Percentiles rank a stretch among this genome's conserved stretches.
Conservation (phyloP, 108 stramenopile genomes). For the Cyclotella baltica region DNA sequence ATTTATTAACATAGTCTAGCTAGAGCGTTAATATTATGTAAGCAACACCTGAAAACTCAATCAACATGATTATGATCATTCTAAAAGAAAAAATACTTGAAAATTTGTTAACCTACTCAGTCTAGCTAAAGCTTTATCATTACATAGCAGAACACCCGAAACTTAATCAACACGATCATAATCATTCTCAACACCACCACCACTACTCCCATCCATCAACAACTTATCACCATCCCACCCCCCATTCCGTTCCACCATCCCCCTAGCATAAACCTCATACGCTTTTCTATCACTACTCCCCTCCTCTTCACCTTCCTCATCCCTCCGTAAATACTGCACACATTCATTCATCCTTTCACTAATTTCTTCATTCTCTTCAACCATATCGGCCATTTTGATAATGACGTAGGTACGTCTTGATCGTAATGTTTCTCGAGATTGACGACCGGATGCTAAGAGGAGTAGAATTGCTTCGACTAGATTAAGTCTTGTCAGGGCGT, state of each 20-base stretch:
- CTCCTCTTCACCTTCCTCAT: constrained; percentile 86
- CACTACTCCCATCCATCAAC: constrained; percentile 1
- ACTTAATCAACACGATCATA: constrained; percentile 55
- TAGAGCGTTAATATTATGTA: too few relatives aligned
- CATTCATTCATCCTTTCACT: constrained; percentile 84
- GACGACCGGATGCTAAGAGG: constrained; percentile 76
- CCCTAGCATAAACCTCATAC: constrained; percentile 53
- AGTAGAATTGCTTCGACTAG: constrained; percentile 79
- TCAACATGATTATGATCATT: too few relatives aligned
- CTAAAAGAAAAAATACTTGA: too few relatives aligned
- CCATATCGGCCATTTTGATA: constrained; percentile 85
- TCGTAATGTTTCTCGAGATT: constrained; percentile 70
- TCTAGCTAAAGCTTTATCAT: too few relatives aligned
- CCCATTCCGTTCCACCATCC: constrained; percentile 40
- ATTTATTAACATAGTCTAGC: too few relatives aligned
- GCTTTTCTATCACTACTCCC: constrained; percentile 80
- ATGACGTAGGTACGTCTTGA: constrained; percentile 73
- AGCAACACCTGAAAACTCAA: too few relatives aligned
- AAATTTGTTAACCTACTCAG: too few relatives aligned
- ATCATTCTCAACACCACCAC: constrained; percentile 24
- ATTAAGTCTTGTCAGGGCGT: constrained; percentile 61
- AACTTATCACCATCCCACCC: constrained; percentile 32
- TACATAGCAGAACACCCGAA: too few relatives aligned
- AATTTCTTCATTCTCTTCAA: constrained; percentile 86
- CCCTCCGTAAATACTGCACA: constrained; percentile 87